These are phyloP conservation scores for Debaryomyces castellii DNA, from an alignment of 805 yeast species.

Conservation along the genomic window DNA sequence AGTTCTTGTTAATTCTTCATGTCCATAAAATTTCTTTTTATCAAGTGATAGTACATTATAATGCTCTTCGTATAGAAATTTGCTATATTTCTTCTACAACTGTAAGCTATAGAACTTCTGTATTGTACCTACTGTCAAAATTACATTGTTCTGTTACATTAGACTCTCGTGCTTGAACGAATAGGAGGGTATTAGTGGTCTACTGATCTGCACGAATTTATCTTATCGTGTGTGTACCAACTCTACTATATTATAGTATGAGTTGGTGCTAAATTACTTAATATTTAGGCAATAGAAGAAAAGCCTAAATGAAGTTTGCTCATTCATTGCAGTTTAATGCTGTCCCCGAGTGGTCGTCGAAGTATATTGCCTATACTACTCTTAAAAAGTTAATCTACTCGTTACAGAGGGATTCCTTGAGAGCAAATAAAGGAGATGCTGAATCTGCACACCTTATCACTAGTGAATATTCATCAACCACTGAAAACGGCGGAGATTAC, in stretches of 20 bases:
- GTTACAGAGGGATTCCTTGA: conserved; percentile 64
- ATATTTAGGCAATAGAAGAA: neutral
- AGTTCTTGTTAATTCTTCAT: too few species aligned
- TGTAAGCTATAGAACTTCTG: too few species aligned
- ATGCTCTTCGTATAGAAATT: too few species aligned
- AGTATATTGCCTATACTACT: conserved; percentile 86
- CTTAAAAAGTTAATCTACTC: conserved; percentile 82
- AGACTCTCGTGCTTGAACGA: neutral
- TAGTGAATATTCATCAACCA: conserved; percentile 25
- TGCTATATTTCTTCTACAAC: too few species aligned
- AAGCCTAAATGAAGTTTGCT: conserved; percentile 76
- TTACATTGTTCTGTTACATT: too few species aligned
- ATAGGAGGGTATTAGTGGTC: neutral
- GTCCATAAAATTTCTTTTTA: too few species aligned
- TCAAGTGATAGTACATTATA: too few species aligned
- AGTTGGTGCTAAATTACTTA: too few species aligned
- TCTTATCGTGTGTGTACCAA: neutral
- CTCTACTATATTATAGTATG: too few species aligned
- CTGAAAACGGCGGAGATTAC: conserved; percentile 41
- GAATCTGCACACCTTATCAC: conserved; percentile 29
- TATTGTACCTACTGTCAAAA: too few species aligned
- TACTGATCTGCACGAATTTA: neutral
- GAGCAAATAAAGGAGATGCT: conserved; percentile 20
- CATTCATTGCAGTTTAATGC: conserved; percentile 95
- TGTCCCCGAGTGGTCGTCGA: conserved; percentile 96